Evolutionary conservation across 2,329 filamentous ascomycete species (phyloP).

Genomic region (Nemania sp.): DNA sequence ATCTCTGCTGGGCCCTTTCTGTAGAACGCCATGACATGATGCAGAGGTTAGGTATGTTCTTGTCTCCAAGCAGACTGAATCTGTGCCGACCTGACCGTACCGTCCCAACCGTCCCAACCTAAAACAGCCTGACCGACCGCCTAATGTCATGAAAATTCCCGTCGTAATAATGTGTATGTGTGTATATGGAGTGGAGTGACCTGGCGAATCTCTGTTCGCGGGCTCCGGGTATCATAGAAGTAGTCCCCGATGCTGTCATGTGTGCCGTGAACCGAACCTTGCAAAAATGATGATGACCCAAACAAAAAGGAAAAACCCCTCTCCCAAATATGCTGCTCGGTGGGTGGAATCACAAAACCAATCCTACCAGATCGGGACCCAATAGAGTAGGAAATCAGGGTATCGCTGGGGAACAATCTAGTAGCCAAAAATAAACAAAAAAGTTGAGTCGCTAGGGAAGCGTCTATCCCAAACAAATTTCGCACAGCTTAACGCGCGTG

Average conservation of each 20-base stretch:
- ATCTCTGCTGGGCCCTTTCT: constrained; percentile 42
- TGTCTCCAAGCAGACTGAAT: constrained; percentile 34
- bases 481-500: background rate
- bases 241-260: constrained; percentile 49
- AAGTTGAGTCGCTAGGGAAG: constrained; percentile 10
- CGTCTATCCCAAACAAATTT: background rate
- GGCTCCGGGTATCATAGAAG: constrained; percentile 53
- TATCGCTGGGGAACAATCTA: constrained; percentile 38
- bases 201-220: constrained; percentile 41
- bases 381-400: constrained; percentile 27
- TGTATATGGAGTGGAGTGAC: constrained; percentile 50
- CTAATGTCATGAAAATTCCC: constrained; percentile 34
- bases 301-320: constrained; percentile 39
- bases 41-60: constrained; percentile 41
- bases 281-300: constrained; percentile 1
- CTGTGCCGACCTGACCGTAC: constrained; percentile 13
- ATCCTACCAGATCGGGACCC: constrained; percentile 15
- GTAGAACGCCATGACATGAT: constrained; percentile 48
- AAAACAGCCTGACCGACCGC: constrained; percentile 33
- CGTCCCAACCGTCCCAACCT: constrained; percentile 30
- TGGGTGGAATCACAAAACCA: constrained; percentile 3
- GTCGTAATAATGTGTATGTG: constrained; percentile 28
- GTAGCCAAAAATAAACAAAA: constrained; percentile 21
- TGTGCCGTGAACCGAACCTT: constrained; percentile 42
- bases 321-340: constrained; percentile 15